Percentiles rank a stretch among this genome's conserved stretches.
Conservation (phyloP, 2,329 filamentous ascomycete species). For the Rhexocercosporidium sp. region DNA sequence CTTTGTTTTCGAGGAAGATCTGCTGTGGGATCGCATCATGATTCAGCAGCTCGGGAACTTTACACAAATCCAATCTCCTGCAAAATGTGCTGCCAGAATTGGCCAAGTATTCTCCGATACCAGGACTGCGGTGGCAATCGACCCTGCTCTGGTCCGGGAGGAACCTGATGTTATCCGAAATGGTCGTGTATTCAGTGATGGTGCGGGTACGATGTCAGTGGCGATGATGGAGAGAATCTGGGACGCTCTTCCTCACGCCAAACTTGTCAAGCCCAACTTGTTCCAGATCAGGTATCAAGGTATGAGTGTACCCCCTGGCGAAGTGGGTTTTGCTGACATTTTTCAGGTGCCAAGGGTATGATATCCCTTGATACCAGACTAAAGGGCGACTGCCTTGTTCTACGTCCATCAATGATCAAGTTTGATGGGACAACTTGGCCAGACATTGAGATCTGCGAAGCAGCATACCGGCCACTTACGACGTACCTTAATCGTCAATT, state of each 20-base stretch:
- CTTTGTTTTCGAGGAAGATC: conserved; percentile 44
- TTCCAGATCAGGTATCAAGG: conserved; percentile 77
- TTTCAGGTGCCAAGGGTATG: conserved; percentile 75
- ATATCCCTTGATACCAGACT: conserved; percentile 70
- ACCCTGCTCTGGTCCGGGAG: conserved; percentile 38
- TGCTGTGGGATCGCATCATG: conserved; percentile 45
- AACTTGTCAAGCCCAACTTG: conserved; percentile 59
- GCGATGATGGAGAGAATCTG: conserved; percentile 66
- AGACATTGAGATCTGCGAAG: conserved; percentile 75
- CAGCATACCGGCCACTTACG: conserved; percentile 68
- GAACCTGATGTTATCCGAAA: conserved; percentile 60
- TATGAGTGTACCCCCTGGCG: conserved; percentile 32
- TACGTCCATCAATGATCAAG: conserved; percentile 81
- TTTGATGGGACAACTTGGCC: conserved; percentile 62
- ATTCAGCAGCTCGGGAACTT: conserved; percentile 56
- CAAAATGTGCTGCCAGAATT: conserved; percentile 63
- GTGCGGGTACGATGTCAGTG: conserved; percentile 74
- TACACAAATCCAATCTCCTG: conserved; percentile 54
- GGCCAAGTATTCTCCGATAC: conserved; percentile 78
- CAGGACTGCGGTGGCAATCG: conserved; percentile 61
- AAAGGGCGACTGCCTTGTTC: conserved; percentile 58
- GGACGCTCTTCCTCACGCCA: conserved; percentile 53
- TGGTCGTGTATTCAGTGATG: conserved; percentile 74
- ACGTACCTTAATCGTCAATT: conserved; percentile 78
- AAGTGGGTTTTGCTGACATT: not conserved